Base-by-base conservation (phyloP, 306 rosid genomes). In the Parietaria judaica region DNA sequence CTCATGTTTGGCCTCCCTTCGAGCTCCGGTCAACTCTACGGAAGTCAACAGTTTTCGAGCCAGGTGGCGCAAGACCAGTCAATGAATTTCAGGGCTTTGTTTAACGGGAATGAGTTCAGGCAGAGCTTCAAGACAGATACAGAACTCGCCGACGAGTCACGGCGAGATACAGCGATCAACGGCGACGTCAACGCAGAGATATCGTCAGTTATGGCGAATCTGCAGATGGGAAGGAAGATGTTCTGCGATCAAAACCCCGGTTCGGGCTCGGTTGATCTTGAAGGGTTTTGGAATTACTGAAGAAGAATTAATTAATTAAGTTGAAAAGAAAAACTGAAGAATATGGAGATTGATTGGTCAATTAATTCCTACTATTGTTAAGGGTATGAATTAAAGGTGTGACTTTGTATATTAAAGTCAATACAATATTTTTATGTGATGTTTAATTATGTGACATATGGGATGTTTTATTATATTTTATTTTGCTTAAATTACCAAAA, bases 111-210 rank as follows among this genome's bases (percentile, higher is more conserved):
- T 49, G 86, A 69, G 15, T 71, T 86, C 69, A 79, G 78, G 68
- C 81, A 51, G 58, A 71, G 65, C 44, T 83, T 77, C 79, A 88
- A 88, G 62, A 14, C 82, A n/a, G 87, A 82, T 73, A 74, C 76
- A 70, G 89, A 83, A 8, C 80, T 76, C 55, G 46, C 69, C 48
- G 79, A 74, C 23, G 77, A 71, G 41, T 81, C 95, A 0, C 96
- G 85, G 64, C 95, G 81, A 71, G 84, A 87, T 49, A 11, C 9
- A 1, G 74, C 79, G 41, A 64, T 15, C 10, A 81, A 80, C 0
- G 65, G 77, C 14, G 87, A 86, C 23, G 54, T 89, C 58, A 90
- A 82, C 65, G 70, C 67, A 10, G 92, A 85, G 75, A 83, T 82
- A 68, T 76, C 95, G 44, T 87, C 92, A 0, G 83, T 78, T 23